Conservation (phyloP, 2,329 filamentous ascomycete genomes). For the Orbilia ellipsospora region DNA sequence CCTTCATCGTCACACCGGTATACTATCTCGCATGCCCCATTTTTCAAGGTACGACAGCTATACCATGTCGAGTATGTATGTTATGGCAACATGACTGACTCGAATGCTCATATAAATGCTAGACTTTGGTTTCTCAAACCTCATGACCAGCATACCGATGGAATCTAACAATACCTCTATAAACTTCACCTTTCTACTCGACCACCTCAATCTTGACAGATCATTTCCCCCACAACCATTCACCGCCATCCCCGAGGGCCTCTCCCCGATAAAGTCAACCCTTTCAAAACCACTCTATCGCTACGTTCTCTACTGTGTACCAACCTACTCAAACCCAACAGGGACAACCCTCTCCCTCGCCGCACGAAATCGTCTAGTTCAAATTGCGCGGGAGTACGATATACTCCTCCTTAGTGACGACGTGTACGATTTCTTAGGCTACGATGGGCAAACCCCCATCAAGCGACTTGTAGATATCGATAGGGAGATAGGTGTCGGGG, state of each 20-base stretch:
- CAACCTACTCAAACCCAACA: constrained; percentile 89
- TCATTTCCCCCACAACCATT: constrained; percentile 62
- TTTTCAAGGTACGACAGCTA: constrained; percentile 55
- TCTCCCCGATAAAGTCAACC: constrained; percentile 30
- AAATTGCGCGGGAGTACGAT: constrained; percentile 80
- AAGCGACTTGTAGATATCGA: constrained; percentile 37
- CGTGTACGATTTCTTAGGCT: constrained; percentile 84
- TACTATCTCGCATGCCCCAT: constrained; percentile 58
- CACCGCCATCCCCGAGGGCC: constrained; percentile 7
- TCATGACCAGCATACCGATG: constrained; percentile 42
- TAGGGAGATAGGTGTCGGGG: constrained; percentile 39
- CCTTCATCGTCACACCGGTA: constrained; percentile 58
- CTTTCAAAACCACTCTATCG: constrained; percentile 71
- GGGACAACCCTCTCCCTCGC: constrained; percentile 80
- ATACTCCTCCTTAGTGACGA: constrained; percentile 89
- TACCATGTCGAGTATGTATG: neutral
- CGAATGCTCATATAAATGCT: neutral
- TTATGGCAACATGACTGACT: neutral
- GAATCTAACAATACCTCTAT: constrained; percentile 92
- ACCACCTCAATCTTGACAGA: constrained; percentile 84
- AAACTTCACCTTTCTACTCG: constrained; percentile 94
- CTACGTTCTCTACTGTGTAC: constrained; percentile 87
- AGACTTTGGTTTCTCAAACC: constrained; percentile 50
- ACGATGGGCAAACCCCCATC: constrained; percentile 32
- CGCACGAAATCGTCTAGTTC: constrained; percentile 75